Base-by-base conservation (phyloP, 495 filamentous ascomycete species). In the Penicillium parvum region DNA sequence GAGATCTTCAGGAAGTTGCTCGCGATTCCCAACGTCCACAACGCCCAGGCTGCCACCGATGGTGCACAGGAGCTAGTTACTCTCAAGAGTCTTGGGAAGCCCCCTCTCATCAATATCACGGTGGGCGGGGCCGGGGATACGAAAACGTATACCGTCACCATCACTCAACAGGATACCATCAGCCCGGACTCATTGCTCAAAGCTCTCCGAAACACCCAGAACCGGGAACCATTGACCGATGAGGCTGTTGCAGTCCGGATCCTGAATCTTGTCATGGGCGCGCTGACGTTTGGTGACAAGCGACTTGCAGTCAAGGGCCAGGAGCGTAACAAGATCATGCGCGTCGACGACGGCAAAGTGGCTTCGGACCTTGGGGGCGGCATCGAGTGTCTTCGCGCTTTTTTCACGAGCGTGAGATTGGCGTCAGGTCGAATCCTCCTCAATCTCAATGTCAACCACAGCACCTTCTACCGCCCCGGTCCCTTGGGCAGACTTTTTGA, bases 371-470 rank as follows among this genome's bases (percentile, higher is more conserved):
- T 76, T 3, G 49, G 55, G 4, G 47, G 27, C 7, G 72, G 72
- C 0, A 50, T 77, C 1, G 39, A 63, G 30, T 73, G 70, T 9
- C 29, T 68, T 12, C 67, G 74, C 11, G 75, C 75, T 0, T 76
- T 66, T 55, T 76, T 55, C 40, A 53, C 68, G 1, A 74, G 69
- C 53, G 72, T 76, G 7, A 61, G 75, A 9, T 53, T 66, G 2
- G 63, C 9, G 58, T 63, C 5, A 45, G n/a, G 49, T 4, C 43
- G 64, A n/a, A 32, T 76, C 8, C 40, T 78, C 6, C 28, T 79
- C 1, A 79, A 79, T 40, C 27, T 79, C 25, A 74, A 76, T 37
- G 64, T 73, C 26, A 63, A 60, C 10, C 65, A 62, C 22, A 65
- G 50, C 0, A 61, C 71, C 1, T 72, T 79, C 52, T 77, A 66